Evolutionary conservation across 1,139 yeast genomes (phyloP).

Genomic region (Trichomonascaceae sp.): DNA sequence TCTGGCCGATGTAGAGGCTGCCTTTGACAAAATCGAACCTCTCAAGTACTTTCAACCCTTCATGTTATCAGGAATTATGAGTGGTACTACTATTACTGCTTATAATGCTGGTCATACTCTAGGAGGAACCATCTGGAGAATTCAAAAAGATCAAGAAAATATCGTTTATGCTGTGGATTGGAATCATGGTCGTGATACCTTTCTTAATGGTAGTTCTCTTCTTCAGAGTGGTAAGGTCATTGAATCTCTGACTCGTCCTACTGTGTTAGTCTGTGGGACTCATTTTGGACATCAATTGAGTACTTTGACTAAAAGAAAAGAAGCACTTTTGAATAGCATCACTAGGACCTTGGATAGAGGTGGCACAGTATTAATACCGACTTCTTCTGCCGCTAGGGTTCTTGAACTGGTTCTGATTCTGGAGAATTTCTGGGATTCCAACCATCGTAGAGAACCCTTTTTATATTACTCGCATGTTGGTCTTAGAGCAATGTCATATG

Average conservation of each 20-base stretch:
- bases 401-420: slow-evolving; percentile 70
- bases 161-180: slow-evolving; percentile 86
- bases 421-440: slow-evolving; percentile 52
- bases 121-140: slow-evolving; percentile 88
- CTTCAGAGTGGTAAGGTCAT: slow-evolving; percentile 49
- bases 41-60: slow-evolving; percentile 74
- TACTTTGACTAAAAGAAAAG: slow-evolving; percentile 62
- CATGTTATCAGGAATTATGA: slow-evolving; percentile 38
- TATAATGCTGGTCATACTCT: slow-evolving; percentile 88
- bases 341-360: slow-evolving; percentile 59
- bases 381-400: slow-evolving; percentile 76
- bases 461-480: slow-evolving; percentile 73
- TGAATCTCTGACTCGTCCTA: slow-evolving; percentile 68
- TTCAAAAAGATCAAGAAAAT: slow-evolving; percentile 68
- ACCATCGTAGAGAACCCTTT: slow-evolving; percentile 56
- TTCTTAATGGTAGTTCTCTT: slow-evolving; percentile 72
- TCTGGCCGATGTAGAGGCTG: slow-evolving; percentile 67
- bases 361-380: slow-evolving; percentile 80
- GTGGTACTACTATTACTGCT: slow-evolving; percentile 69
- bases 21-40: slow-evolving; percentile 62
- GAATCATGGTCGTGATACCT: slow-evolving; percentile 90
- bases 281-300: slow-evolving; percentile 56
- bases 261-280: slow-evolving; percentile 75
- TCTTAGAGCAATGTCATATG: slow-evolving; percentile 70
- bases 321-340: slow-evolving; percentile 51